Percentiles rank a stretch among this genome's conserved stretches.
Conservation (phyloP, 2,329 filamentous ascomycete species). For the Botryotinia globosa region DNA sequence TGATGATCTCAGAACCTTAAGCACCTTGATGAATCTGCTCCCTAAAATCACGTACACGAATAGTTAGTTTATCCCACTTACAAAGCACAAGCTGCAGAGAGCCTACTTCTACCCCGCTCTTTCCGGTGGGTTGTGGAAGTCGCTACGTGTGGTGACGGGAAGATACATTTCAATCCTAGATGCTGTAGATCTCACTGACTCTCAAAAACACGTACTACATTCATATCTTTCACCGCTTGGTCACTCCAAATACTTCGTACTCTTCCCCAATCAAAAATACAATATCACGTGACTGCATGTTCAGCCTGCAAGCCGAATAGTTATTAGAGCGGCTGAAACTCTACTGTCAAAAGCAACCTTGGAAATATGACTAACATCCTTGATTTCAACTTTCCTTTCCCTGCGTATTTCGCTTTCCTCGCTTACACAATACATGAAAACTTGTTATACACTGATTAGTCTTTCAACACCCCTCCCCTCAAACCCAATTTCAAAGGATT, state of each 20-base stretch:
- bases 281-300: background rate
- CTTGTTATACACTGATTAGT: background rate
- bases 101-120: background rate
- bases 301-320: background rate
- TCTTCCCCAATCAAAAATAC: background rate
- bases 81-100: background rate
- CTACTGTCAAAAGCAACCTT: background rate
- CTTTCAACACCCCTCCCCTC: background rate
- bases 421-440: background rate
- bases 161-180: background rate
- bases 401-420: background rate
- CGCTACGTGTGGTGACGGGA: background rate
- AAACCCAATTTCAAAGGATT: background rate
- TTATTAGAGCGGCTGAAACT: background rate
- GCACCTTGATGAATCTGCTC: background rate
- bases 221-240: background rate
- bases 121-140: background rate
- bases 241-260: background rate
- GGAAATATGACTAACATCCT: background rate
- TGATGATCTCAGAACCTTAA: background rate
- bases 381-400: background rate
- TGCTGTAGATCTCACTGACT: background rate
- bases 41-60: background rate
- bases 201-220: background rate
- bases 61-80: background rate